Conservation (phyloP, 768 basidiomycete genomes). For the Rhodotorula sphaerocarpa region DNA sequence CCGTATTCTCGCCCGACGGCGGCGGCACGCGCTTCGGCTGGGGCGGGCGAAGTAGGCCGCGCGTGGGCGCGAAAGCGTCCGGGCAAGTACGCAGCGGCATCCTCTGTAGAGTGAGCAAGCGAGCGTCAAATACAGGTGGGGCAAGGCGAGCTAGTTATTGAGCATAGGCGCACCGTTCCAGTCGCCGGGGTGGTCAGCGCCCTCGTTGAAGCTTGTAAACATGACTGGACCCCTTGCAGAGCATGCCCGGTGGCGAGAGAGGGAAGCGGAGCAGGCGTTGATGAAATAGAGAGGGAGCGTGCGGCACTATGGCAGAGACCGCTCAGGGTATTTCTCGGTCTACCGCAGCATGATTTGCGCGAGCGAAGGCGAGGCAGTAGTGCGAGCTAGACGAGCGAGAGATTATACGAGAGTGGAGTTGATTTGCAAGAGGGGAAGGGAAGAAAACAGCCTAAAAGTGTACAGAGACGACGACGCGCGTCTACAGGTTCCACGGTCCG, state of each 20-base stretch:
- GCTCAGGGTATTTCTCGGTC: no score
- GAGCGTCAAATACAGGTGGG: not conserved
- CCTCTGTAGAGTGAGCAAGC: not conserved
- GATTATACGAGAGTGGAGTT: no score
- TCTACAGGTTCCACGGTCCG: no score
- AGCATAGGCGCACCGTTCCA: constrained; percentile 10
- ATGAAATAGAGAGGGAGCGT: no score
- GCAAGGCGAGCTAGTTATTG: not conserved
- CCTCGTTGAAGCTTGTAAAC: constrained; percentile 24
- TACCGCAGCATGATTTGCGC: no score
- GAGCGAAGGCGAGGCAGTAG: no score
- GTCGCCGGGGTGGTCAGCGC: constrained; percentile 2
- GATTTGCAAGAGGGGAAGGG: not conserved
- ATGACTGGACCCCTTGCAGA: not conserved
- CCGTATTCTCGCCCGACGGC: not conserved
- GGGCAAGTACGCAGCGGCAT: constrained; percentile 19
- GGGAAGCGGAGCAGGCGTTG: not conserved
- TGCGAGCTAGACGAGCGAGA: no score
- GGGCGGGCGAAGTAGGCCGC: not conserved
- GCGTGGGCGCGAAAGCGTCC: constrained; percentile 33
- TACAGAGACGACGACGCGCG: no score
- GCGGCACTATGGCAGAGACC: no score
- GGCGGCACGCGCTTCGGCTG: not conserved
- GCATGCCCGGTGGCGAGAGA: not conserved
- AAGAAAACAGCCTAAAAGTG: not conserved